Evolutionary conservation across 2,329 filamentous ascomycete genomes (phyloP).

Genomic region (Ustilaginoidea virens): DNA sequence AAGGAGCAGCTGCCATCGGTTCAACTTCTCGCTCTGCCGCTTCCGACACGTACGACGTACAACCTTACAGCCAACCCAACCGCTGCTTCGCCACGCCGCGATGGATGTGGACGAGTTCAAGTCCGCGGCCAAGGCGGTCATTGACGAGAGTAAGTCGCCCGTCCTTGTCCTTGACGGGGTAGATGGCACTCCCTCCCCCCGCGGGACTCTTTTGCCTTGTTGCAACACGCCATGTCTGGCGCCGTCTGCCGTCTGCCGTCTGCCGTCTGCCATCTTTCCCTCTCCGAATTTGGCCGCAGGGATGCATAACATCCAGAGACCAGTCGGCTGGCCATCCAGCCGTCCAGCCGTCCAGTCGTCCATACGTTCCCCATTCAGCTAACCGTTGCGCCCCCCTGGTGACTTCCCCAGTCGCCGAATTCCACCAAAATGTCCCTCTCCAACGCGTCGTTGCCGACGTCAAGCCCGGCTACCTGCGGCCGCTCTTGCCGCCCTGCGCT

Average conservation of each 20-base stretch:
- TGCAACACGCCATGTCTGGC: too few species aligned
- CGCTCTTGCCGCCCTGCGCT: slow-evolving; percentile 53
- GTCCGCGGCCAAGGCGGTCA: slow-evolving; percentile 57
- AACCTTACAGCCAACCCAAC: too few species aligned
- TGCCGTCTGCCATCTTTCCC: background rate
- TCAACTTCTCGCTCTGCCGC: too few species aligned
- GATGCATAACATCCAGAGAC: too few species aligned
- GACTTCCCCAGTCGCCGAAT: slow-evolving; percentile 63
- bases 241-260: background rate
- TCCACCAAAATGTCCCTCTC: slow-evolving; percentile 61
- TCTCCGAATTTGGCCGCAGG: background rate
- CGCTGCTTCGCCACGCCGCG: too few species aligned
- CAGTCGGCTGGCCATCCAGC: too few species aligned
- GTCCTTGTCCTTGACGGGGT: background rate
- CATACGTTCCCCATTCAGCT: too few species aligned
- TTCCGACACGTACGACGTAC: too few species aligned
- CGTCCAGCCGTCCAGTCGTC: too few species aligned
- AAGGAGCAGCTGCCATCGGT: too few species aligned
- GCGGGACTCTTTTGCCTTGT: too few species aligned
- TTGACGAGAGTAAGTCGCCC: slow-evolving; percentile 75
- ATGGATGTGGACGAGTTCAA: slow-evolving; percentile 76
- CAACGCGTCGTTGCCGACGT: slow-evolving; percentile 64
- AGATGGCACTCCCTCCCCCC: background rate
- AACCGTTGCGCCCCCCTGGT: too few species aligned
- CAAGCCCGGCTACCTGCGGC: slow-evolving; percentile 70